Conservation (phyloP, 768 basidiomycete species). For the Lactifluus subvellereus region DNA sequence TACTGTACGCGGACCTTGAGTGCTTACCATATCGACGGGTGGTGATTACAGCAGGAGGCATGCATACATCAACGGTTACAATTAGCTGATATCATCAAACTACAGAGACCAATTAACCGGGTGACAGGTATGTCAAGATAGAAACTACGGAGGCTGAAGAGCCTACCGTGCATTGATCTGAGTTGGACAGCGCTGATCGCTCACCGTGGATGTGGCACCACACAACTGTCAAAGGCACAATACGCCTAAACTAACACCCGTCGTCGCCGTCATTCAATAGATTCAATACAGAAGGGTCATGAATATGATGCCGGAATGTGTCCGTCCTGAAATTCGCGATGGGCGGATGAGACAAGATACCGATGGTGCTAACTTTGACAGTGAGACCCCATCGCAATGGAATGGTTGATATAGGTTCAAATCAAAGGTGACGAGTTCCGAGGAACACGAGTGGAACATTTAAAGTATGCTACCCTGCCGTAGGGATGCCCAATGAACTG, state of each 20-base stretch:
- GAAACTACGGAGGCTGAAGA: background rate
- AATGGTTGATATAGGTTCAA: background rate
- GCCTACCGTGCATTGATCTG: background rate
- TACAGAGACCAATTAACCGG: background rate
- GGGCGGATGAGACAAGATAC: background rate
- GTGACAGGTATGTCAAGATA: slow-evolving; percentile 1
- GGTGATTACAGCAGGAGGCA: background rate
- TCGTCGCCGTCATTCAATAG: background rate
- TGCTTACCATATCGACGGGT: slow-evolving; percentile 5
- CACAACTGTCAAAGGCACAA: background rate
- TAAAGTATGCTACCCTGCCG: background rate
- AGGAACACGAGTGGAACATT: background rate
- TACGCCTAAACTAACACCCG: background rate
- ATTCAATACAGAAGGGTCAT: background rate
- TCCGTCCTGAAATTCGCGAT: background rate
- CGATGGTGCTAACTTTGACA: slow-evolving; percentile 1
- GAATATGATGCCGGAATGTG: background rate
- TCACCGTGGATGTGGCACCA: background rate
- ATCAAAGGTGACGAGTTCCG: background rate
- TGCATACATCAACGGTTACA: background rate
- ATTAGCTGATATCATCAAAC: background rate
- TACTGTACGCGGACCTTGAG: background rate
- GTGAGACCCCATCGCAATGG: slow-evolving; percentile 2
- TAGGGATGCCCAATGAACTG: background rate
- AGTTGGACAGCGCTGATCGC: background rate